A percentile compares a stretch with the other conserved stretches of the same genome.
These are phyloP conservation scores for Penicillium macrosclerotiorum DNA, from an alignment of 495 filamentous ascomycete genomes.

Conservation along the genomic window DNA sequence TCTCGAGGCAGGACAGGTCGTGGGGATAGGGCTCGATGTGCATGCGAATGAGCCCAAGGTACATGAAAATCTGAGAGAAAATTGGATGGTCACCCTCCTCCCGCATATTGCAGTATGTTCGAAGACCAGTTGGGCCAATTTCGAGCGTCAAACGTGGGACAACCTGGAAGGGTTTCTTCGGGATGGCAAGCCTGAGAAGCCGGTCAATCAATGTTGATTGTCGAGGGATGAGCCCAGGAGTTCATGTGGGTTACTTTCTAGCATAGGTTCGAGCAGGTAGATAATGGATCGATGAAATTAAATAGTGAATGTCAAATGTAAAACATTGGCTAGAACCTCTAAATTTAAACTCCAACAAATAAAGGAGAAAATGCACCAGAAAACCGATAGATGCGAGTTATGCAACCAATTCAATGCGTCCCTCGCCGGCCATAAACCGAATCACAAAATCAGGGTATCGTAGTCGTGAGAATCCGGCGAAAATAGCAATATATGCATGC, in stretches of 20 bases:
- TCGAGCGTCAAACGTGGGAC: neutral
- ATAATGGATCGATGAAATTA: no score
- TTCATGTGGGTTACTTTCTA: no score
- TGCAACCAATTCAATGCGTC: neutral
- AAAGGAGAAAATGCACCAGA: neutral
- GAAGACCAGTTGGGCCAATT: neutral
- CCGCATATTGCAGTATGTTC: neutral
- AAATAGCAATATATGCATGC: slow-evolving; percentile 1
- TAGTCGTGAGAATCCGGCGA: neutral
- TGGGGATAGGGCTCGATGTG: slow-evolving; percentile 62
- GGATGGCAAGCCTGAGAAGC: neutral
- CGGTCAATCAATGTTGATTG: neutral
- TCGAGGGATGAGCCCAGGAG: no score
- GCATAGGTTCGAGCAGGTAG: no score
- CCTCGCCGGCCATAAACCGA: neutral
- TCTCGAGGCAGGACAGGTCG: slow-evolving; percentile 49
- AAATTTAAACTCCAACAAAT: neutral
- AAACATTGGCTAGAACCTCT: no score
- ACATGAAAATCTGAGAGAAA: slow-evolving; percentile 36
- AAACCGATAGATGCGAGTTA: no score
- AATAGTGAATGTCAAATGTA: no score
- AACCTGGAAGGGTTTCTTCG: neutral
- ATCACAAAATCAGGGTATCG: neutral
- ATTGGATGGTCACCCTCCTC: slow-evolving; percentile 1
- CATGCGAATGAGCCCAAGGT: slow-evolving; percentile 50